Conservation (phyloP, 2,329 filamentous ascomycete species). For the Talaromyces sp. region DNA sequence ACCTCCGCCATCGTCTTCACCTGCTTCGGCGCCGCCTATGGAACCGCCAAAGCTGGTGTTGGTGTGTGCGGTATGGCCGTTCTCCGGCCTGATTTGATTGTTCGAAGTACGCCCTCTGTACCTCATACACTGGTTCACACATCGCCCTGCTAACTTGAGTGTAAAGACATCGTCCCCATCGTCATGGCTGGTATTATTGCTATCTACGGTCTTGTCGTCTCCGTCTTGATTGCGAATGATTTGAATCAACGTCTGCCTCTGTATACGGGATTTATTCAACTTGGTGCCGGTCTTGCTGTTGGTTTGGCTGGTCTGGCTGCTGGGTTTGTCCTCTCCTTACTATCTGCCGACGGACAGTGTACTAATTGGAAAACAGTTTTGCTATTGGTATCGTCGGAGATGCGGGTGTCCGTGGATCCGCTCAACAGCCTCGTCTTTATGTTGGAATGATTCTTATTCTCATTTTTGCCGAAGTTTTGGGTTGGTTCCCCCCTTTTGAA, state of each 20-base stretch:
- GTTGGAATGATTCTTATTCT: constrained; percentile 98
- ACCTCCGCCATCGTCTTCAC: constrained; percentile 93
- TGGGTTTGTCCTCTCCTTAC: constrained; percentile 40
- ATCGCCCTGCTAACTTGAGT: too few relatives aligned
- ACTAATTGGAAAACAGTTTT: constrained; percentile 48
- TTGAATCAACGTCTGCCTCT: constrained; percentile 67
- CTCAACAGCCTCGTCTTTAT: constrained; percentile 61
- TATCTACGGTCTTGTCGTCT: constrained; percentile 92
- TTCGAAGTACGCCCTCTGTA: constrained; percentile 74
- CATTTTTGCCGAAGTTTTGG: constrained; percentile 99
- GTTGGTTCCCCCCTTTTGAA: constrained; percentile 52
- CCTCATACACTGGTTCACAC: too few relatives aligned
- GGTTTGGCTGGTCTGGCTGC: constrained; percentile 78
- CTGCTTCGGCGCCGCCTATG: constrained; percentile 93
- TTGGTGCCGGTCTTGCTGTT: constrained; percentile 76
- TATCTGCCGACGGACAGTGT: constrained; percentile 6
- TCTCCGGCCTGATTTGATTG: constrained; percentile 92
- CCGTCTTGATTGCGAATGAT: constrained; percentile 77
- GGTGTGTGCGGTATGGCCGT: constrained; percentile 99
- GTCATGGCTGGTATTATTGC: constrained; percentile 99
- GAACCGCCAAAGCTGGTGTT: constrained; percentile 98
- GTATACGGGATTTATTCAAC: constrained; percentile 78
- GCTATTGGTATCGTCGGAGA: constrained; percentile 76
- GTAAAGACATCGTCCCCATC: constrained; percentile 90
- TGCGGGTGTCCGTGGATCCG: constrained; percentile 49